phyloP scores from a whole-genome alignment of 2,329 filamentous ascomycete species.

The Canariomyces notabilis region DNA sequence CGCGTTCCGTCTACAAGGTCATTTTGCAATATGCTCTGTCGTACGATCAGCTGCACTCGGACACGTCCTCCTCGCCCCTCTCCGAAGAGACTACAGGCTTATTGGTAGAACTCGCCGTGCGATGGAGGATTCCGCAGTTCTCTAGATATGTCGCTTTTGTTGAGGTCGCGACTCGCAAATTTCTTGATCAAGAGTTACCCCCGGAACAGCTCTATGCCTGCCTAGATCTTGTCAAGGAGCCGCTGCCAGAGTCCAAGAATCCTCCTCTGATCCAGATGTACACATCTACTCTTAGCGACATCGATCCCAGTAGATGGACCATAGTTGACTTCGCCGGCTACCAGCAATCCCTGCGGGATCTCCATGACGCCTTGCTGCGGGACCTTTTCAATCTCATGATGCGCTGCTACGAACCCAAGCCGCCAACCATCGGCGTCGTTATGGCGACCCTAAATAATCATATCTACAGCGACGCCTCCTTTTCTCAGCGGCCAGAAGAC shows the following conservation, averaged over 20 bases:
- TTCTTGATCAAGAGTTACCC: conserved; percentile 73
- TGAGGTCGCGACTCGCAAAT: conserved; percentile 81
- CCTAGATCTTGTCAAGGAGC: conserved; percentile 76
- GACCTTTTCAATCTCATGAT: conserved; percentile 86
- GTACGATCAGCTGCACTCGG: conserved; percentile 55
- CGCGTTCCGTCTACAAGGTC: conserved; percentile 75
- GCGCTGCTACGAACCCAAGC: conserved; percentile 83
- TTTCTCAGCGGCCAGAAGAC: conserved; percentile 65
- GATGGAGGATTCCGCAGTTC: conserved; percentile 85
- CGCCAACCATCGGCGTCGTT: conserved; percentile 71
- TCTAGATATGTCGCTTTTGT: conserved; percentile 75
- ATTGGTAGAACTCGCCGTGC: conserved; percentile 74
- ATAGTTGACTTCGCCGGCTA: conserved; percentile 65
- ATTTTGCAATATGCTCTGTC: conserved; percentile 73
- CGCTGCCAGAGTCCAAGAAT: conserved; percentile 61
- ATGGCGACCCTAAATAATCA: conserved; percentile 79
- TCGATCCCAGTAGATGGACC: conserved; percentile 61
- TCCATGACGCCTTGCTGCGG: conserved; percentile 78
- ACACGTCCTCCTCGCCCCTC: conserved; percentile 48
- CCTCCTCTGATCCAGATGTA: conserved; percentile 51
- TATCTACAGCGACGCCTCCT: conserved; percentile 72
- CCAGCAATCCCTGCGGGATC: conserved; percentile 64
- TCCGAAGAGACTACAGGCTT: conserved; percentile 79
- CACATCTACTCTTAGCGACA: conserved; percentile 47
- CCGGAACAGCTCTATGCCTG: conserved; percentile 77